These are phyloP conservation scores for Phragmites australis DNA, from an alignment of 176 grass and related monocot genomes.

Conservation along the genomic window DNA sequence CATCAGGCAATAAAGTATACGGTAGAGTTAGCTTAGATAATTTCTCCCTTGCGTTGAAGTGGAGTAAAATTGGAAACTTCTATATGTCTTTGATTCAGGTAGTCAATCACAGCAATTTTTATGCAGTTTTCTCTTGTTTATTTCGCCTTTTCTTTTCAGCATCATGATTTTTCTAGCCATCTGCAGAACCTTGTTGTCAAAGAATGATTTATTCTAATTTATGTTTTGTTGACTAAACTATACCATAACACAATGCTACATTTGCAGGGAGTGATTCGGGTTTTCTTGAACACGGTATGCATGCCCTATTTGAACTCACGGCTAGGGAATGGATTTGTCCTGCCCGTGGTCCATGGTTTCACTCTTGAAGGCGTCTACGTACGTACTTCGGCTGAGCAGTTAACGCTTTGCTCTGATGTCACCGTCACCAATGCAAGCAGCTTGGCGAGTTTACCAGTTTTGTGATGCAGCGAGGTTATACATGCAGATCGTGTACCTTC, in stretches of 20 bases:
- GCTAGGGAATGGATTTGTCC: conserved; percentile 59
- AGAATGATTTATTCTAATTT: background rate
- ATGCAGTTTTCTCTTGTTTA: conserved; percentile 13
- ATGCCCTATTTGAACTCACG: conserved; percentile 72
- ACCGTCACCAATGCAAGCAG: conserved; percentile 51
- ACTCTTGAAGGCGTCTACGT: conserved; percentile 73
- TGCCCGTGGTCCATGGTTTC: conserved; percentile 70
- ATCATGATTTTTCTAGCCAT: background rate
- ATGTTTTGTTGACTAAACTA: background rate
- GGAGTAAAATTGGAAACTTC: conserved; percentile 83
- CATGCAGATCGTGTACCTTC: background rate
- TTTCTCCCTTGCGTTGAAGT: conserved; percentile 82
- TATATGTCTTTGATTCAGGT: conserved; percentile 94
- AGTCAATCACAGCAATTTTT: conserved; percentile 7
- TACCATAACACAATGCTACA: background rate
- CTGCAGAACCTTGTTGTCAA: background rate
- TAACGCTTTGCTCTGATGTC: conserved; percentile 81
- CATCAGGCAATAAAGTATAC: conserved; percentile 75
- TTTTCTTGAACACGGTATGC: conserved; percentile 73
- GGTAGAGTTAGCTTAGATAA: conserved; percentile 65
- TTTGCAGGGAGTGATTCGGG: conserved; percentile 78
- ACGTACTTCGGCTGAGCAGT: conserved; percentile 44
- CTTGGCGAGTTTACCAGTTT: background rate
- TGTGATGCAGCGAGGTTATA: conserved; percentile 4
- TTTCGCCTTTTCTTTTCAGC: background rate